Conservation (phyloP, 768 basidiomycete species). For the Leccinum aurantiacum region DNA sequence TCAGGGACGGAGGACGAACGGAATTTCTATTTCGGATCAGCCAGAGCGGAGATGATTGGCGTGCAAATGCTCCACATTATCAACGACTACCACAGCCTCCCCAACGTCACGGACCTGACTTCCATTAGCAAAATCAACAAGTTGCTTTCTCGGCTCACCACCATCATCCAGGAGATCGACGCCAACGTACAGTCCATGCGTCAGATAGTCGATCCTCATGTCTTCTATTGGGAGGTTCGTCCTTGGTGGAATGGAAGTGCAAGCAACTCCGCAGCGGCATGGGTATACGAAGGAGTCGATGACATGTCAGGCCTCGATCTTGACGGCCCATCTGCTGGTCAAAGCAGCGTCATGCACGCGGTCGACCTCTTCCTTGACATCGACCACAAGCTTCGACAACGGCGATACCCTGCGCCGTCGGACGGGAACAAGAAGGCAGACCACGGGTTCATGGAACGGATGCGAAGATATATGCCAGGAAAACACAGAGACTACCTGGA, state of each 20-base stretch:
- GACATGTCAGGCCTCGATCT: slow-evolving; percentile 58
- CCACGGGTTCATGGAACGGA: slow-evolving; percentile 85
- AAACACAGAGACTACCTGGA: slow-evolving; percentile 83
- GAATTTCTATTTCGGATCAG: slow-evolving; percentile 85
- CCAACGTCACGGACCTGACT: slow-evolving; percentile 61
- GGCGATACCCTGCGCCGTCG: slow-evolving; percentile 68
- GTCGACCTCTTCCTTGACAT: slow-evolving; percentile 86
- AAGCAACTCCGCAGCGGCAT: slow-evolving; percentile 50
- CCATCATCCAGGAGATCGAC: slow-evolving; percentile 72
- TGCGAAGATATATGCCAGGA: slow-evolving; percentile 95
- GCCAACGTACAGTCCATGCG: slow-evolving; percentile 69
- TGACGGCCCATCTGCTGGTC: slow-evolving; percentile 91
- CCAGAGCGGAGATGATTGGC: slow-evolving; percentile 81
- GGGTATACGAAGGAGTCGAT: slow-evolving; percentile 80
- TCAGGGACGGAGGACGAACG: slow-evolving; percentile 83
- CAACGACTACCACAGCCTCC: slow-evolving; percentile 80
- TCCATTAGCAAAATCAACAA: slow-evolving; percentile 66
- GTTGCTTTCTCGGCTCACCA: slow-evolving; percentile 68
- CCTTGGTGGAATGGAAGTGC: slow-evolving; percentile 92
- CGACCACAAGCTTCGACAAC: slow-evolving; percentile 77
- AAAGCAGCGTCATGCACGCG: slow-evolving; percentile 88
- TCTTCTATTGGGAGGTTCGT: slow-evolving; percentile 87
- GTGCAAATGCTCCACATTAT: slow-evolving; percentile 85
- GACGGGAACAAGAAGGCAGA: slow-evolving; percentile 63
- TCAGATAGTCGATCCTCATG: slow-evolving; percentile 73